phyloP scores from a whole-genome alignment of 148 eudicot species.

The Arctostaphylos glauca region DNA sequence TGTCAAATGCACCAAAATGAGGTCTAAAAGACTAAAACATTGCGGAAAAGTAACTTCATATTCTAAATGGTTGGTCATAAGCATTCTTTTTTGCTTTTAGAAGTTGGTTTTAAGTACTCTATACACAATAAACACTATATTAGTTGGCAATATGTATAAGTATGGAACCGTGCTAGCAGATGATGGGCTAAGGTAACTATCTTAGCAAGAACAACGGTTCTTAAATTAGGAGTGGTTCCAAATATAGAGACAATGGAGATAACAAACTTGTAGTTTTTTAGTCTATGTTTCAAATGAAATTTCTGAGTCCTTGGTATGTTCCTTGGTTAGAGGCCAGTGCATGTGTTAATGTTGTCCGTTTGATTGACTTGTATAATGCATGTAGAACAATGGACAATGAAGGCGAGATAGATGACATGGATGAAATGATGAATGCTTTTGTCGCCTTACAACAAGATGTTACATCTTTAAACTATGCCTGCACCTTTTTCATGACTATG shows the following conservation, averaged over 20 bases:
- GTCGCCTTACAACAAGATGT: no score
- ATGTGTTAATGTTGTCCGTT: no score
- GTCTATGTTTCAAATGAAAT: conserved; percentile 9
- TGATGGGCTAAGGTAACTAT: not conserved
- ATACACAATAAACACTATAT: not conserved
- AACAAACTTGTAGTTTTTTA: not conserved
- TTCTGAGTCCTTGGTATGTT: conserved; percentile 5
- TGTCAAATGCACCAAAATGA: not conserved
- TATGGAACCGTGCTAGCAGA: not conserved
- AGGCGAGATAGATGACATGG: no score
- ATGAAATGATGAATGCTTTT: no score
- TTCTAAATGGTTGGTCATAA: not conserved
- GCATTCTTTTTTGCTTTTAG: not conserved
- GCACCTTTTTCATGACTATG: no score
- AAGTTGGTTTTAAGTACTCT: not conserved
- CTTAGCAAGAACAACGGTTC: not conserved
- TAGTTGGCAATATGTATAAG: not conserved
- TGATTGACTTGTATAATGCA: no score
- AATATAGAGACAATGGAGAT: not conserved
- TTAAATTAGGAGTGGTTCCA: not conserved
- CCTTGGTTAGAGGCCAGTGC: no score
- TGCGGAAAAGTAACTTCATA: not conserved
- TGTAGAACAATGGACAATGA: no score
- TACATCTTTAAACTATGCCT: no score
- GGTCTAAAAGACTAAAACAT: not conserved